Evolutionary conservation across 2,329 filamentous ascomycete genomes (phyloP), one percentile per base, ranked within the genome.

Genomic region (Colletotrichum gigasporum): DNA sequence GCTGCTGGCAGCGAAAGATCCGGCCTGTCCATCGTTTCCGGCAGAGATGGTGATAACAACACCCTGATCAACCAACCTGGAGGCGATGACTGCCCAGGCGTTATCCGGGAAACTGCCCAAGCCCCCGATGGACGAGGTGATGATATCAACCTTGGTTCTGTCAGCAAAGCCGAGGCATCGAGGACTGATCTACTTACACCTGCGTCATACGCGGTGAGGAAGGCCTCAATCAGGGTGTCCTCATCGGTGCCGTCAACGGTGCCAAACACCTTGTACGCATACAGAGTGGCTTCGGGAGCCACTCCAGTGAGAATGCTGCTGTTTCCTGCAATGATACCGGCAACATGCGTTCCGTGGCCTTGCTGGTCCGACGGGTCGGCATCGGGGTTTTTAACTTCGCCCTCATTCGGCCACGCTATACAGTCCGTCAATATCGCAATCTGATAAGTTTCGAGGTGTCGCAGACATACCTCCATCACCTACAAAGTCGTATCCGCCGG

Each of bases 1-100:
- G 22, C 73, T 74, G 48, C 73, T 75, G 26, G 74, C 73, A 44
- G 75, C 78, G 67, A 82, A 83, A 0, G 80, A 68, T 3, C 82
- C 82, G 12, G 71, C 65, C 5, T 71, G 70, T n/a, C 81, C 82
- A 30, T 77, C 72, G 61, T 85, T 84, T 16, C 82, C 82, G 3
- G 78, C 79, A 1, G 80, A 76, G 41, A 81, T 73, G 2, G 76
- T 77, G 51, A 78, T 73, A 3, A 78, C 74, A 4, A 81, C 76
- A 22, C 80, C 80, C 8, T 74, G 69, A n/a, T 80, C 76, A 6
- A 78, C 79, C 45, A 83, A 78, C 7, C 81, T 76, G 8, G 74
- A 75, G 12, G 78, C 74, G 22, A 79, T 73, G n/a, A 75, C 72
- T 22, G 78, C 75, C 73, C 70, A 75, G 5, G 71, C 59, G n/a